Evolutionary conservation across 2,329 filamentous ascomycete genomes (phyloP), one percentile per base, ranked within the genome.

Genomic region (Boeremia exigua): DNA sequence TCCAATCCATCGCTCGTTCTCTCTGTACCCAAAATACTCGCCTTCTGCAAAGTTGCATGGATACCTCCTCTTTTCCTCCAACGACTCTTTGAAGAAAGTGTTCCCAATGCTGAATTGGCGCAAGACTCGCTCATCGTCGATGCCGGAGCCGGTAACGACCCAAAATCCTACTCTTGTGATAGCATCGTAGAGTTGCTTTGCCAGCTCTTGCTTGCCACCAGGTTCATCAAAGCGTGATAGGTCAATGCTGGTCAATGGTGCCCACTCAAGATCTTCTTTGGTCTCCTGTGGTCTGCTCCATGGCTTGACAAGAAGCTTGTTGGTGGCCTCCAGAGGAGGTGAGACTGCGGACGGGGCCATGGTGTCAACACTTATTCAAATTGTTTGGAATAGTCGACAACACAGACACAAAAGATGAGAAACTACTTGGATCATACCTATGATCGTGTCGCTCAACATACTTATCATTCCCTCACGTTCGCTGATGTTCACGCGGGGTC

Each of bases 1-100:
- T 1, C 74, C 72, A 50, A 75, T 67, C 74, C 74, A 76, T 17
- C 71, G 47, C 30, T 46, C 43, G 10, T 49, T 55, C 58, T 59
- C 30, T 34, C 54, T 42, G 49, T 61, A 68, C 2, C 64, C 63
- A 32, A 64, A 64, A 46, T 59, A 65, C n/a, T 60, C 62, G 7
- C 58, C 56, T 11, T 61, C 51, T 1, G 55, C 55, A 30, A 59
- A 58, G 36, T 66, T 56, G 10, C 63, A 60, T 1, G 56, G 56
- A 36, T 53, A 58, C 32, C 43, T 58, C 34, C 47, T 54, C 37
- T 63, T 67, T 34, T 59, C 62, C 19, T 59, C 58, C 4, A 48
- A 37, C 11, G 60, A 50, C 29, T 60, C 47, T 11, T 60, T 57
- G 37, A 67, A 65, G 39, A 67, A 50, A 1, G 51, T 48, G 32